Evolutionary conservation across 2,329 filamentous ascomycete genomes (phyloP), one percentile per base, ranked within the genome.

Genomic region (Stemphylium beticola): DNA sequence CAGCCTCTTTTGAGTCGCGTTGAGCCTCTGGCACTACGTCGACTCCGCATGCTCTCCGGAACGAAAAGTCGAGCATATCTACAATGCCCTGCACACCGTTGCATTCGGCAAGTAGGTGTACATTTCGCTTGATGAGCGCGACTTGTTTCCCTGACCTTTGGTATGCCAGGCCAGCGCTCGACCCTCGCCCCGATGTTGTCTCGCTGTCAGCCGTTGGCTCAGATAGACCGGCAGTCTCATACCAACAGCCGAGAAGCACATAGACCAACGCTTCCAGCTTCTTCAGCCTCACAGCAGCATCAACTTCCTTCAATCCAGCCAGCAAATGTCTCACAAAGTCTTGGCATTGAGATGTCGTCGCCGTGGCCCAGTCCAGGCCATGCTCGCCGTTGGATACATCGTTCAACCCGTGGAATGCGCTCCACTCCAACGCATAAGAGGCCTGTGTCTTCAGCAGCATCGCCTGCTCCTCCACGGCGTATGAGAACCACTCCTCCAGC

Each of bases 401-500:
- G 72, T 74, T 65, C 64, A 83, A 77, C 14, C 67, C 71, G 41
- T 68, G 59, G 49, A 65, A 74, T 7, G 55, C 49, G 49, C 62
- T 73, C 91, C 91, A 96, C 69, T 88, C 85, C 71, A 86, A 85
- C 60, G 92, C 85, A 69, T 96, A 98, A 2, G 88, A 87, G 33
- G 86, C 82, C 69, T 91, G 90, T 17, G 90, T 88, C 48, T 87
- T 85, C 48, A 90, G 84, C 43, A 97, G 81, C 67, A 93, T 88
- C 41, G 88, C 83, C 77, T 91, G 90, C 72, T 98, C 93, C 76
- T 90, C 90, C 58, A 92, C 87, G 65, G 90, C 89, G 76, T 98
- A 97, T 48, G 89, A 87, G 76, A 99, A 99, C 95, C 95, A 99
- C 78, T 99, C 95, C 72, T 98, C 92, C 42, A 99, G 82, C 79